These are phyloP conservation scores for Salmacisia buchloeana DNA, from an alignment of 1,284 basidiomycete genomes.

Conservation along the genomic window DNA sequence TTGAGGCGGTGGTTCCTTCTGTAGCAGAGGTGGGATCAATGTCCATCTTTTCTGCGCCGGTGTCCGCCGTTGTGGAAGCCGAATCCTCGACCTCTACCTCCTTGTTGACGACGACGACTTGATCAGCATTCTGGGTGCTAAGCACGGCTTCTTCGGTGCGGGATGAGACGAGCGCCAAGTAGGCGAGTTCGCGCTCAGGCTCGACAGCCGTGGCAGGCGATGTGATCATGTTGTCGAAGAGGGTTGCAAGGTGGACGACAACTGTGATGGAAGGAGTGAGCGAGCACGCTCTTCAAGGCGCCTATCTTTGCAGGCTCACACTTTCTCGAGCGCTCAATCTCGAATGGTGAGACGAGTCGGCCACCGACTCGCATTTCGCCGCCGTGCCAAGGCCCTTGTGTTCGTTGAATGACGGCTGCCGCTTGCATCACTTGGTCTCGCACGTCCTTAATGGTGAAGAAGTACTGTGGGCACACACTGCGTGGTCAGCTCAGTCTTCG, in stretches of 20 bases:
- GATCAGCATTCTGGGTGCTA: neutral
- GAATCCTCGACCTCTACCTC: neutral
- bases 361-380: conserved; percentile 66
- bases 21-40: neutral
- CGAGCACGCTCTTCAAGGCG: neutral
- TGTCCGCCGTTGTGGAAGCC: neutral
- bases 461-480: conserved; percentile 60
- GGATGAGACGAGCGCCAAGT: conserved; percentile 83
- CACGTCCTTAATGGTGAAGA: conserved; percentile 86
- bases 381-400: neutral
- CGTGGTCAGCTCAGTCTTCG: neutral
- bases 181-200: conserved; percentile 77
- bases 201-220: conserved; percentile 66
- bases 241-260: conserved; percentile 67
- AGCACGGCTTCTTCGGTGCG: conserved; percentile 66
- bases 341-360: conserved; percentile 68
- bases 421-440: conserved; percentile 63
- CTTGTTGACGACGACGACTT: too few species aligned
- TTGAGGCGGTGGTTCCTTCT: conserved; percentile 9
- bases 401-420: neutral
- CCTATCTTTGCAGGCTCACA: conserved; percentile 57
- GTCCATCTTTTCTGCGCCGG: neutral
- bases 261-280: conserved; percentile 55
- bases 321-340: conserved; percentile 73
- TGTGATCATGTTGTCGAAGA: conserved; percentile 73